Conservation (phyloP, 257 asterid species). For the Schizonepeta tenuifolia region DNA sequence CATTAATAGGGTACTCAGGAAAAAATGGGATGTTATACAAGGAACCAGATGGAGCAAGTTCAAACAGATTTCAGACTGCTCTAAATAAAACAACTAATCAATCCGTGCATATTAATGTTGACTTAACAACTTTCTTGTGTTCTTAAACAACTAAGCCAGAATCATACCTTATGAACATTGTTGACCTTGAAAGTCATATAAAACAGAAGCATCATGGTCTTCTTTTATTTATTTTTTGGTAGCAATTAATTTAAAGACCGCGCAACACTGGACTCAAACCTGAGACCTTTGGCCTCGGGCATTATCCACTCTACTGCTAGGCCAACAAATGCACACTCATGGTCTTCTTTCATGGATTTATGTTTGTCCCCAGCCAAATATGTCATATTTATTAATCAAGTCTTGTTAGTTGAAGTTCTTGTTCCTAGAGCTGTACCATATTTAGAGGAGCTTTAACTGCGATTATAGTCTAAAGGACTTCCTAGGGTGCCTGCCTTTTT, state of each 20-base stretch:
- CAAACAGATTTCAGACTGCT: slow-evolving; percentile 12
- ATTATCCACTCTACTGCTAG: too few relatives aligned
- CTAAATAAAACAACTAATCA: slow-evolving; percentile 9
- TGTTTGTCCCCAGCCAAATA: not conserved
- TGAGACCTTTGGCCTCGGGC: too few relatives aligned
- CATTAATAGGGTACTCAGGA: not conserved
- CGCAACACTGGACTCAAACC: too few relatives aligned
- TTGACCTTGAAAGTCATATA: slow-evolving; percentile 23
- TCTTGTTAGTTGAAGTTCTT: slow-evolving; percentile 19
- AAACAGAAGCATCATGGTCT: slow-evolving; percentile 22
- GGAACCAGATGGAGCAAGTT: slow-evolving; percentile 12
- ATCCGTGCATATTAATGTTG: slow-evolving; percentile 20
- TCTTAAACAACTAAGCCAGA: slow-evolving; percentile 9
- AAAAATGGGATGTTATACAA: not conserved
- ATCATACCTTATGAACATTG: slow-evolving; percentile 22
- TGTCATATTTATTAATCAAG: slow-evolving; percentile 8
- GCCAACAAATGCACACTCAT: not conserved
- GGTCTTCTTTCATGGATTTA: slow-evolving; percentile 10
- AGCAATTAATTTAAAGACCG: too few relatives aligned
- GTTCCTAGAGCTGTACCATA: not conserved
- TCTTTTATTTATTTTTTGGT: not conserved
- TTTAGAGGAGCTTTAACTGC: slow-evolving; percentile 7
- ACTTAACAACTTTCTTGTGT: slow-evolving; percentile 23
- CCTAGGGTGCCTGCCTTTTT: slow-evolving; percentile 22
- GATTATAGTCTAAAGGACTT: slow-evolving; percentile 18